Evolutionary conservation across 345 rosid species (phyloP), one percentile per base, ranked within the genome.

Genomic region (Pelargonium nanum): DNA sequence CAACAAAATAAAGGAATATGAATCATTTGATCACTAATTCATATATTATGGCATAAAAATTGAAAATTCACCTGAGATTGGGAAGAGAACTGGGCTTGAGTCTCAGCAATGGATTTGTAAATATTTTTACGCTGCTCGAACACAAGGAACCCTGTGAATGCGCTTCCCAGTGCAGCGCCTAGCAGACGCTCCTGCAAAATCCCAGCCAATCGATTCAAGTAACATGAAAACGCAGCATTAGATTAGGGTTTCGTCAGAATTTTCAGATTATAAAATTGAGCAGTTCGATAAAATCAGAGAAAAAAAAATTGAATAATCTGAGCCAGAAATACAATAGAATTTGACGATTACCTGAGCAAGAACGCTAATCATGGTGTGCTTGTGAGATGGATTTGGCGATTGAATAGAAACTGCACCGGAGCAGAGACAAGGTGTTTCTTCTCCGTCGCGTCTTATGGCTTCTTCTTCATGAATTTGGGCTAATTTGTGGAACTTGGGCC

Each of bases 121-220:
- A 86, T 84, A 64, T 72, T 70, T 59, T 70, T 82, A 17, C 93
- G 84, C 66, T 84, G 87, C 80, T 86, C 87, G 1, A 79, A 73
- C 22, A 84, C 76, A 50, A 83, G 0, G 71, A 81, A 50, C 15
- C 86, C 83, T 0, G 81, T 61, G 57, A 81, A 68, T 8, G 85
- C 86, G 64, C 70, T 67, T 19, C 96, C 90, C 30, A 86, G 64
- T 19, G 80, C 65, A 26, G 72, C 75, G 23, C 96, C 96, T 45
- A 86, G 89, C 55, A 89, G 65, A 57, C 91, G 85, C 73, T 81
- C 85, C 85, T 81, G 68, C 68, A 24, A 45, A 59, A 22, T 7
- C 15, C 48, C 24, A 53, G 64, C 6, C 22, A 32, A 6, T 12
- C 48, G 15, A 9, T 40, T 30, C 48, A 51, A 20, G 21, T 3